These are phyloP conservation scores for Bruguiera sexangula DNA, from an alignment of 345 rosid genomes.

Conservation along the genomic window DNA sequence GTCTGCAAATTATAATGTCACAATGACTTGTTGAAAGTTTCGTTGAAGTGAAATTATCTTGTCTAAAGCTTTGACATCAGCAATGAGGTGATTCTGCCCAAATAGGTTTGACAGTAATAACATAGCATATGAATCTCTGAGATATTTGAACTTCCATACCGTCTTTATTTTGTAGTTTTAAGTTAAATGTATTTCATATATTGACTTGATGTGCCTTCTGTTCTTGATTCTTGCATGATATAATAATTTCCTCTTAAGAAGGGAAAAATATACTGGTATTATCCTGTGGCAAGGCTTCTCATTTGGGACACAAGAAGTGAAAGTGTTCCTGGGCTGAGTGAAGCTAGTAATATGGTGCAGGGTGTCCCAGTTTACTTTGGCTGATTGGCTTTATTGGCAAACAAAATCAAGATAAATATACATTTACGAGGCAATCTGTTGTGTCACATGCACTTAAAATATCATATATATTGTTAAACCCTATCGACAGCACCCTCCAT, in stretches of 20 bases:
- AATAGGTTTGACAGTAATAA: too few relatives aligned
- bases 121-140: too few relatives aligned
- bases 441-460: conserved; percentile 20
- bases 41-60: too few relatives aligned
- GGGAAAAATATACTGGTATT: not conserved
- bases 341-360: not conserved
- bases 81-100: too few relatives aligned
- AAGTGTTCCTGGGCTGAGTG: not conserved
- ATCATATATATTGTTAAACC: conserved; percentile 36
- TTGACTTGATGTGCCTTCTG: not conserved
- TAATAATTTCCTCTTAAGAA: too few relatives aligned
- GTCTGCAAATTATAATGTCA: too few relatives aligned
- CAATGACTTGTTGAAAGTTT: too few relatives aligned
- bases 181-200: conserved; percentile 73
- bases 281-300: not conserved
- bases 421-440: not conserved
- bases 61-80: too few relatives aligned
- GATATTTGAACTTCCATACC: too few relatives aligned
- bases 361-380: not conserved
- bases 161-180: conserved; percentile 43
- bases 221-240: not conserved
- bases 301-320: not conserved
- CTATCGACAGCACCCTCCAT: too few relatives aligned
- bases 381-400: not conserved
- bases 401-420: not conserved